Base-by-base conservation (phyloP, 106 monocot species). In the Posidonia australis region DNA sequence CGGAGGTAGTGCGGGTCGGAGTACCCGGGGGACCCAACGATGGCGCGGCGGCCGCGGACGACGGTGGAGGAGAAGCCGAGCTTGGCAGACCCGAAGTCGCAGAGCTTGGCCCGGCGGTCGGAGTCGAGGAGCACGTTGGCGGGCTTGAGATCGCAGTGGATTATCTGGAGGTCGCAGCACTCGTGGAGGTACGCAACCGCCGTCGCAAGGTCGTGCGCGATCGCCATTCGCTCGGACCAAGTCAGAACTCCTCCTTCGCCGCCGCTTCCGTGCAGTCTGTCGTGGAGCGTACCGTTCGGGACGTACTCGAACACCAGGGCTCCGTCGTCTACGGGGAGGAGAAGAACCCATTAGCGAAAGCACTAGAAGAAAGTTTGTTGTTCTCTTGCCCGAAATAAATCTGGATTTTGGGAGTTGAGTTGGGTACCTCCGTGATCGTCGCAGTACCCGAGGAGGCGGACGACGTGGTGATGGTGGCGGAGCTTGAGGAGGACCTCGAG, bases 201-300 rank as follows among this genome's bases (percentile, higher is more conserved):
- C 20, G 41, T 18, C 13, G 87, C 81, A 0, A 83, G 53, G 27
- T 76, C 67, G 54, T 70, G 68, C 29, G 81, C 67, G 63, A 88
- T 71, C 12, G 59, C 49, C 76, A 63, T 78, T 1, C 87, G 77
- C 21, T 56, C 45, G 0, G 72, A 20, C 87, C 91, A 92, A 2
- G 91, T 72, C 28, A 92, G 70, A 16, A 62, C 47, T 10, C 66
- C 52, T 49, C 46, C 64, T 44, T 32, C 22, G 56, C 65, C 58
- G 44, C 57, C 64, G 10, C 3, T 20, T 26, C 24, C 49, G 62
- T 79, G 91, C 53, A 92, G 86, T 30, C 59, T 68, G 16, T 91
- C 86, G 79, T 91, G 83, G n/a, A 91, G 79, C 44, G 62, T 86
- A 9, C 91, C 91, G 49, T 79, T 84, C 12, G 86, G 73, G 24